phyloP scores from a whole-genome alignment of 75 land plant genomes.

The Pinus tabuliformis region DNA sequence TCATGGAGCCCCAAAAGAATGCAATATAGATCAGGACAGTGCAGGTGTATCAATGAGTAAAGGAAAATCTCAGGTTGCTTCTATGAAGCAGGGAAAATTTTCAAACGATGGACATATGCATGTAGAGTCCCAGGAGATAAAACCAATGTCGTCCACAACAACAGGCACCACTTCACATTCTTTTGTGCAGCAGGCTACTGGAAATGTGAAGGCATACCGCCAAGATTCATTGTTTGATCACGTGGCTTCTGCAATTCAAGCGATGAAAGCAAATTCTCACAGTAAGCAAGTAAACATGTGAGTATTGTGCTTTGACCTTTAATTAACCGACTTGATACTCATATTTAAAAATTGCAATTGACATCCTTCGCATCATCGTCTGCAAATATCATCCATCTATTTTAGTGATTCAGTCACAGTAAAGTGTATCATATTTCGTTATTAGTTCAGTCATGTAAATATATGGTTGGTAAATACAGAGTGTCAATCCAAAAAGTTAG shows the following conservation, averaged over 20 bases:
- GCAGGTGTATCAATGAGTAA: background rate
- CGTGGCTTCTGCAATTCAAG: background rate
- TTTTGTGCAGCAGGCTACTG: slow-evolving; percentile 9
- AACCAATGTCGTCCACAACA: background rate
- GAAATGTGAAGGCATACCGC: slow-evolving; percentile 14
- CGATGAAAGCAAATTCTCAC: background rate
- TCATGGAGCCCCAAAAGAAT: background rate
- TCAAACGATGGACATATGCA: background rate
- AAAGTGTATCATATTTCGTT: no score
- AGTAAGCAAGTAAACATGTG: background rate
- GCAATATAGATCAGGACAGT: background rate
- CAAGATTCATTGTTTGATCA: slow-evolving; percentile 12
- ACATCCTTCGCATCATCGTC: no score
- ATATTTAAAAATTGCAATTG: no score
- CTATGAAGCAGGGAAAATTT: background rate
- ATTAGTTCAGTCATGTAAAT: no score
- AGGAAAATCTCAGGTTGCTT: background rate
- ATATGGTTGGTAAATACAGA: no score
- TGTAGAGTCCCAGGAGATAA: background rate
- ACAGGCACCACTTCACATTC: background rate
- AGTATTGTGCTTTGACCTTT: background rate
- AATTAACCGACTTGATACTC: no score
- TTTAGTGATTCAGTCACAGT: no score
- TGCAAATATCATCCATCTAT: no score
- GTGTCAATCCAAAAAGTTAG: no score